Base-by-base conservation (phyloP, 2,329 filamentous ascomycete species). In the Pseudogymnoascus sp. region DNA sequence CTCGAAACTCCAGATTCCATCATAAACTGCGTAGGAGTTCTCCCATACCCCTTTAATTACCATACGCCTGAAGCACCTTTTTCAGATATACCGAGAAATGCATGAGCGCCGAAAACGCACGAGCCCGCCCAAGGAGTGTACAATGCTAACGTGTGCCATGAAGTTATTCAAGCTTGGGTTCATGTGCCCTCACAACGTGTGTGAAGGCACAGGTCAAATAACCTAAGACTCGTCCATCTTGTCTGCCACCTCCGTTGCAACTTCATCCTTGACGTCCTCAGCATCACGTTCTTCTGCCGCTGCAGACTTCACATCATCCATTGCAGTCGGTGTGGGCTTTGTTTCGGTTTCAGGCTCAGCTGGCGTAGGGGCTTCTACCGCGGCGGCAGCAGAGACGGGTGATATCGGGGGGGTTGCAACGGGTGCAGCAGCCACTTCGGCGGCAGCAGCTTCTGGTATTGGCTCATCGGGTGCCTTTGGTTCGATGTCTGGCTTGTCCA, bases 221-320 rank as follows among this genome's bases (percentile, higher is more conserved):
- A 54, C 47, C 17, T 15, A 68, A 65, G 63, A 71, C 63, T 69
- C 69, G 63, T 74, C 70, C 41, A 67, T 70, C 67, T 71, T 59
- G 21, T 72, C 65, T 11, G 68, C 68, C 17, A 58, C 44, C 60
- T 70, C 70, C 5, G 65, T 67, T 7, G 64, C 58, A 35, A 68
- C 66, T 66, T 72, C 70, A 13, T 61, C 73, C 59, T 72, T 70
- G n/a, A 71, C 65, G 40, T 74, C 69, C 26, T 67, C 64, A 61
- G 65, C 64, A 62, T 66, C 63, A 41, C 62, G 63, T 62, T 72
- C 69, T 35, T 65, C 61, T 3, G 65, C 63, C 6, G 66, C 70
- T 66, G 74, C 71, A 64, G 73, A 68, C 58, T 73, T 72, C 11
- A 70, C 68, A 35, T 60, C 58, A 17, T 64, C 61, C 47, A 74